Conservation (phyloP, 805 yeast genomes). For the Lipomyces sp. region DNA sequence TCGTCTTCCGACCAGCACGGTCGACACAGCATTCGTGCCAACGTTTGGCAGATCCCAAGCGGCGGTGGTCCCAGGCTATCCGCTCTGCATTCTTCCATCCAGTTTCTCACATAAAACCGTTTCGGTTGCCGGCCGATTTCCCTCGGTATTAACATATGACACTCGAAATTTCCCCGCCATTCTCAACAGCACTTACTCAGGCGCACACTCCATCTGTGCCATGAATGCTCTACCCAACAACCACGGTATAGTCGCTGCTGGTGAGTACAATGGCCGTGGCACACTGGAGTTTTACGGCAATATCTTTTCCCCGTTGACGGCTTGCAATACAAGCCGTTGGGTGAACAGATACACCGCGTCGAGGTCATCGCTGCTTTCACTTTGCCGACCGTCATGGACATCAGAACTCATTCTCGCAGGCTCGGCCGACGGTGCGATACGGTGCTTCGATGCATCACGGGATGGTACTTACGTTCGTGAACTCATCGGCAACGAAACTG, state of each 20-base stretch:
- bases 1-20: slow-evolving; percentile 9
- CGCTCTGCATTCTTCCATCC: slow-evolving; percentile 20
- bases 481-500: slow-evolving; percentile 18
- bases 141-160: slow-evolving; percentile 31
- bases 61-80: slow-evolving; percentile 29
- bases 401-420: slow-evolving; percentile 32
- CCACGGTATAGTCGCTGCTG: slow-evolving; percentile 31
- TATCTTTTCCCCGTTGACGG: background rate
- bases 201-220: slow-evolving; percentile 34
- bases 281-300: slow-evolving; percentile 29
- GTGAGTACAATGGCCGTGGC: slow-evolving; percentile 38
- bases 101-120: slow-evolving; percentile 21
- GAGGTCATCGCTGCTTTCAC: slow-evolving; percentile 26
- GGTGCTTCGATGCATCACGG: slow-evolving; percentile 28
- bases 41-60: background rate
- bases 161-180: slow-evolving; percentile 17
- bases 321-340: slow-evolving; percentile 19
- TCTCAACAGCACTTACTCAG: slow-evolving; percentile 28
- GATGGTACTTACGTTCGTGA: slow-evolving; percentile 30
- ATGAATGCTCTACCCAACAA: slow-evolving; percentile 14
- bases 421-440: slow-evolving; percentile 36
- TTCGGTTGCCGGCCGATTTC: slow-evolving; percentile 34
- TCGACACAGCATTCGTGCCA: slow-evolving; percentile 10
- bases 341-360: slow-evolving; percentile 36
- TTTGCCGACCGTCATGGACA: slow-evolving; percentile 32